Percentiles rank a stretch among this genome's conserved stretches.
phyloP scores from a whole-genome alignment of 306 rosid species.

The Erythrophleum fordii region DNA sequence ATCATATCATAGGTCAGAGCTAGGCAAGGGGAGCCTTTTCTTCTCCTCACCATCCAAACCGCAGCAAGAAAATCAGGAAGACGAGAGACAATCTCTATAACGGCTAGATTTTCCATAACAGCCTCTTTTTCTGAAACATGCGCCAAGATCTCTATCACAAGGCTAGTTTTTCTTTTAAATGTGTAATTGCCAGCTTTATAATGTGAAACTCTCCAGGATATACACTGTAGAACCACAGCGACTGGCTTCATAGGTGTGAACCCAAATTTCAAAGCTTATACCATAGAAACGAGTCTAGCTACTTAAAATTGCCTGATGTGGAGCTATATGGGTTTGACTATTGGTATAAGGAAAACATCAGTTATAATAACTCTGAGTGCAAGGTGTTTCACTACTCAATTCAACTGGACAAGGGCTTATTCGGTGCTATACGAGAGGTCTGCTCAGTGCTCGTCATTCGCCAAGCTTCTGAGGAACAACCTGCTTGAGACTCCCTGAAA shows the following conservation, averaged over 20 bases:
- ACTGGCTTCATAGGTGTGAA: slow-evolving; percentile 42
- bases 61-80: too few relatives aligned
- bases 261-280: slow-evolving; percentile 34
- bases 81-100: too few relatives aligned
- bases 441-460: slow-evolving; percentile 33
- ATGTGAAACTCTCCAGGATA: too few relatives aligned
- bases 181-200: too few relatives aligned
- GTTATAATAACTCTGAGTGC: slow-evolving; percentile 27
- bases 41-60: too few relatives aligned
- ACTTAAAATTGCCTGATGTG: neutral
- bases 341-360: neutral
- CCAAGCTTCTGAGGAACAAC: slow-evolving; percentile 7
- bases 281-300: neutral
- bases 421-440: slow-evolving; percentile 30
- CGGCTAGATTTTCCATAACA: too few relatives aligned
- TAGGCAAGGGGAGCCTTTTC: too few relatives aligned
- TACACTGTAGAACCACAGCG: neutral
- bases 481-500: slow-evolving; percentile 41
- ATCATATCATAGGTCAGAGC: too few relatives aligned
- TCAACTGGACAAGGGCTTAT: neutral
- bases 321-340: slow-evolving; percentile 34
- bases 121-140: too few relatives aligned
- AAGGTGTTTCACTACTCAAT: slow-evolving; percentile 28
- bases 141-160: too few relatives aligned
- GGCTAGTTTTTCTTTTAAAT: too few relatives aligned